Percentiles rank a stretch among this genome's conserved stretches.
Evolutionary conservation across 1,139 yeast genomes (phyloP).

Genomic region (Nakaseomyces nivariensis): DNA sequence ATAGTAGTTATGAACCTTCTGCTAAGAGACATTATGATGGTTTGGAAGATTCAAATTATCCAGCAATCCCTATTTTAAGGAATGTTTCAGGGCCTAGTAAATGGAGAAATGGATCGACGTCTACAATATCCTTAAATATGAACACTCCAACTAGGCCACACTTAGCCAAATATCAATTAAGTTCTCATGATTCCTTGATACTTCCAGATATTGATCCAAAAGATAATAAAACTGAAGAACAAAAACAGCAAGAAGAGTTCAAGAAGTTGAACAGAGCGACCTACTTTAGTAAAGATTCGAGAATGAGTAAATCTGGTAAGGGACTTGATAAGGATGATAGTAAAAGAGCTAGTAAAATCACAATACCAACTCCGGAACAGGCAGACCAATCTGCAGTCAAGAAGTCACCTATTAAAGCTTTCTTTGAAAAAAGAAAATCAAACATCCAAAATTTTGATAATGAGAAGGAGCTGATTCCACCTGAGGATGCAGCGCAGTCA

Average conservation of each 20-base stretch:
- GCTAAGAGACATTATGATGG: neutral
- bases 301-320: neutral
- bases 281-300: neutral
- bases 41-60: neutral
- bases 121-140: neutral
- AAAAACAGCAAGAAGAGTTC: neutral
- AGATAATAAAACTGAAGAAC: neutral
- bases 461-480: neutral
- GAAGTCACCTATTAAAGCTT: neutral
- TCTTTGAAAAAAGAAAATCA: neutral
- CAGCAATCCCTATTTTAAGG: constrained; percentile 8
- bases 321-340: neutral
- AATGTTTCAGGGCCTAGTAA: constrained; percentile 8
- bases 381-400: neutral
- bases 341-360: neutral
- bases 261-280: neutral
- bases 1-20: neutral
- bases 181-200: neutral
- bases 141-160: constrained; percentile 1
- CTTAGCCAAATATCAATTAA: neutral
- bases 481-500: neutral
- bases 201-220: neutral
- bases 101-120: constrained; percentile 7
- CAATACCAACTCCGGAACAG: neutral
- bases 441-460: neutral